Evolutionary conservation across 176 grass and related monocot species (phyloP), one percentile per base, ranked within the genome.

Genomic region (Oryza meridionalis): DNA sequence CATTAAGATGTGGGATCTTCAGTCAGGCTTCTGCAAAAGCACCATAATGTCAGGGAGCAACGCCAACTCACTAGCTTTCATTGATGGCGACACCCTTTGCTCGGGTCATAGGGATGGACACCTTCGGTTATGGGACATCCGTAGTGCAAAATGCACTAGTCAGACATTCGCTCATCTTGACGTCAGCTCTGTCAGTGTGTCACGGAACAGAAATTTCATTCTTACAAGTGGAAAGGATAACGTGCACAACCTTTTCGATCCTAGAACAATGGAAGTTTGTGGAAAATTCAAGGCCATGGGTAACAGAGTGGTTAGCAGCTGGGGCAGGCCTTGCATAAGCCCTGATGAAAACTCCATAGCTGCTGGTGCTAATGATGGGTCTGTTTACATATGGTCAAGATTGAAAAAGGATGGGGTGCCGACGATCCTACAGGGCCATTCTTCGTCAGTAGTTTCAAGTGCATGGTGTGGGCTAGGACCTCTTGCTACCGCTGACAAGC

Each of bases 101-200:
- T 99, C 96, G 26, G 96, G 96, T 86, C 96, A 99, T 88, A 92
- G 92, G n/a, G 91, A 99, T 81, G 96, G 96, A 19, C 96, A 87
- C 78, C 87, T 99, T 25, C 78, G 86, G 75, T 76, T 96, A 59
- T 94, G 94, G 86, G 96, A 96, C 81, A 90, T 81, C 82, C 87
- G 90, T 24, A 90, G 53, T 31, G 93, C 90, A 15, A 99, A 94
- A 84, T 82, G 78, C 75, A 90, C 85, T 19, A 90, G 89, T 32
- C 86, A 92, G 72, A 88, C 96, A 72, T 90, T 84, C 24, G 91
- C 86, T 75, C 96, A 99, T 90, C 68, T 83, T 63, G 81, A 93
- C 87, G 88, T 94, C 59, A 99, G 88, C 63, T 99, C 90, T 17
- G 77, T 99, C 24, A 92, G 90, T 67, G 91, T 96, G 63, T 94